Evolutionary conservation across 2,329 filamentous ascomycete genomes (phyloP).

Genomic region (Colletotrichum horii): DNA sequence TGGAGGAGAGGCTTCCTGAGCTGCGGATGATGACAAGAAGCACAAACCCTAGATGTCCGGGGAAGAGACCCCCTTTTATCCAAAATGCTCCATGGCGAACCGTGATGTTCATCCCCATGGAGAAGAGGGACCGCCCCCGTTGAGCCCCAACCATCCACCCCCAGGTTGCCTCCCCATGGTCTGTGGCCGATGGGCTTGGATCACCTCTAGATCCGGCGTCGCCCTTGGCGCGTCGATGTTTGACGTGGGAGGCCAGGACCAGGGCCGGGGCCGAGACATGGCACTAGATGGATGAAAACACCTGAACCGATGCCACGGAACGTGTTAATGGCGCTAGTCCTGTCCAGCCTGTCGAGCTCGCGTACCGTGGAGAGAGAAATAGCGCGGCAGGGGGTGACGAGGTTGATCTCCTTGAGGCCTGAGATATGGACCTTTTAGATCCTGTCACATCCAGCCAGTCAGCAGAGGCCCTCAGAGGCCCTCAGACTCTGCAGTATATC

Average conservation of each 20-base stretch:
- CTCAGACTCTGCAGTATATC: no score
- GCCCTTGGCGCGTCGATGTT: background rate
- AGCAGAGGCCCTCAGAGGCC: no score
- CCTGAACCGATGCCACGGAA: background rate
- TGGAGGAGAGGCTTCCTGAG: background rate
- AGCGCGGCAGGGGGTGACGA: background rate
- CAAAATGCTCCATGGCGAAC: background rate
- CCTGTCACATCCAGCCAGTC: no score
- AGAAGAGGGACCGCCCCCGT: background rate
- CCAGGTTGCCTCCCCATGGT: background rate
- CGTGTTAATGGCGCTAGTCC: background rate
- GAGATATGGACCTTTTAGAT: no score
- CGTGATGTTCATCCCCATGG: background rate
- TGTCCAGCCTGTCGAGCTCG: background rate
- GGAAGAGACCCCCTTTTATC: background rate
- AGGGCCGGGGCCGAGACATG: background rate
- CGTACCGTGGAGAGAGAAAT: background rate
- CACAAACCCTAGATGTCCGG: background rate
- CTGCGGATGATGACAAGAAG: conserved; percentile 1
- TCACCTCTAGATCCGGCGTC: background rate
- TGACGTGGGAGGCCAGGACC: background rate
- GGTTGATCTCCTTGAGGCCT: background rate
- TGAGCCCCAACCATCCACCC: conserved; percentile 6
- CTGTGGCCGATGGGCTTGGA: background rate
- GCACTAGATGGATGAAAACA: background rate